Conservation (phyloP, 805 yeast genomes). For the Saturnispora sanitii region DNA sequence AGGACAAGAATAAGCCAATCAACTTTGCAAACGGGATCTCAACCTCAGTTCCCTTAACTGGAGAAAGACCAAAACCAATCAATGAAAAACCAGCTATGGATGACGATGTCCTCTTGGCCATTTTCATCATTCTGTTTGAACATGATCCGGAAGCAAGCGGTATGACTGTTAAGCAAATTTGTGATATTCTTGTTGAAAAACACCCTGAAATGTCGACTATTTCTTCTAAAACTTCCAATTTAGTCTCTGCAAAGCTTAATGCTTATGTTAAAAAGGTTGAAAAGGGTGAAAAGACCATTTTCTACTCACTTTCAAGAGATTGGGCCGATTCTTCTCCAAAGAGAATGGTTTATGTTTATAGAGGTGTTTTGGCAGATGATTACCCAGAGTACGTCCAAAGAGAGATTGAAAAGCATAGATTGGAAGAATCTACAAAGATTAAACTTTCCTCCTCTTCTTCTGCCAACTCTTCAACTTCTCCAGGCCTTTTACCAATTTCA, state of each 20-base stretch:
- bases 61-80: conserved; percentile 63
- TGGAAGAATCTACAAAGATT: conserved; percentile 16
- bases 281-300: conserved; percentile 65
- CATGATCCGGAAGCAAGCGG: conserved; percentile 62
- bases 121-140: conserved; percentile 61
- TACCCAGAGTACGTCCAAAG: conserved; percentile 62
- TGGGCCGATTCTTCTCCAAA: conserved; percentile 90
- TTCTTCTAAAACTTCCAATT: conserved; percentile 70
- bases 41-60: conserved; percentile 72
- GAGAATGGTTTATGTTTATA: conserved; percentile 79
- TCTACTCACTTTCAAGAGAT: conserved; percentile 71
- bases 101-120: conserved; percentile 67
- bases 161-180: conserved; percentile 83
- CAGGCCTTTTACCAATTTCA: conserved; percentile 5
- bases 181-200: conserved; percentile 61
- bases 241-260: conserved; percentile 73
- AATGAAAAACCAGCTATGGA: conserved; percentile 52
- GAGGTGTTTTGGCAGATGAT: conserved; percentile 69
- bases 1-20: conserved; percentile 26
- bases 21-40: conserved; percentile 65
- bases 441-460: conserved; percentile 9
- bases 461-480: conserved; percentile 1
- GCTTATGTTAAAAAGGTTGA: conserved; percentile 77
- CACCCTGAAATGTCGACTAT: conserved; percentile 81
- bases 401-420: conserved; percentile 45